These are phyloP conservation scores for Petunia secreta DNA, from an alignment of 257 asterid genomes.

Conservation along the genomic window DNA sequence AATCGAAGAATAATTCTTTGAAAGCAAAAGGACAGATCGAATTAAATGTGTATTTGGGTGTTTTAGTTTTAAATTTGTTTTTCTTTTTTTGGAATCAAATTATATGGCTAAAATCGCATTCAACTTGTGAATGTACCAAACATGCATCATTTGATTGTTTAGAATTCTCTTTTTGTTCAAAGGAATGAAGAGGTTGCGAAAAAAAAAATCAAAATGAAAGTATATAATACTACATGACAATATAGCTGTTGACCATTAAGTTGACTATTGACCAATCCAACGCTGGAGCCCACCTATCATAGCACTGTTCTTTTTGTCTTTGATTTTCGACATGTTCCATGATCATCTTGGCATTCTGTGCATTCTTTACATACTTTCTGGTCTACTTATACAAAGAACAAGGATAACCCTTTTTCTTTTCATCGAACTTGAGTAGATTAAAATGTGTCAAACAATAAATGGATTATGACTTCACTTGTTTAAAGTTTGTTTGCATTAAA, in stretches of 20 bases:
- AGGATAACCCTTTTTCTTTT: neutral
- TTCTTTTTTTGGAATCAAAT: constrained; percentile 7
- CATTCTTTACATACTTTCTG: neutral
- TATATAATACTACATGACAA: neutral
- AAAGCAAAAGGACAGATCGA: neutral
- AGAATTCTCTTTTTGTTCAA: neutral
- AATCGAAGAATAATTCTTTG: constrained; percentile 17
- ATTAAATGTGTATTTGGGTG: constrained; percentile 3
- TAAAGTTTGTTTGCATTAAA: too few relatives aligned
- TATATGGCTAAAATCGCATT: constrained; percentile 18
- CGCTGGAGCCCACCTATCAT: constrained; percentile 27
- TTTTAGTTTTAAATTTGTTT: neutral
- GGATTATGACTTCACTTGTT: too few relatives aligned
- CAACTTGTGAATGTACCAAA: constrained; percentile 24
- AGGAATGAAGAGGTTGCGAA: neutral
- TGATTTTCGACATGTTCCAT: constrained; percentile 21
- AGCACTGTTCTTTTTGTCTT: constrained; percentile 14
- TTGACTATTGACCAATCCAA: constrained; percentile 18
- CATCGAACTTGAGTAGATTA: too few relatives aligned
- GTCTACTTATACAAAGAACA: neutral
- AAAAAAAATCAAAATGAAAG: neutral
- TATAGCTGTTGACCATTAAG: constrained; percentile 17
- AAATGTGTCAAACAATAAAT: too few relatives aligned
- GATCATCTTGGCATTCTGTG: constrained; percentile 32
- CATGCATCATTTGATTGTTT: constrained; percentile 12